A percentile compares a stretch with the other conserved stretches of the same genome.
These are phyloP conservation scores for Phytophthora kernoviae DNA, from an alignment of 352 stramenopile genomes.

Conservation along the genomic window DNA sequence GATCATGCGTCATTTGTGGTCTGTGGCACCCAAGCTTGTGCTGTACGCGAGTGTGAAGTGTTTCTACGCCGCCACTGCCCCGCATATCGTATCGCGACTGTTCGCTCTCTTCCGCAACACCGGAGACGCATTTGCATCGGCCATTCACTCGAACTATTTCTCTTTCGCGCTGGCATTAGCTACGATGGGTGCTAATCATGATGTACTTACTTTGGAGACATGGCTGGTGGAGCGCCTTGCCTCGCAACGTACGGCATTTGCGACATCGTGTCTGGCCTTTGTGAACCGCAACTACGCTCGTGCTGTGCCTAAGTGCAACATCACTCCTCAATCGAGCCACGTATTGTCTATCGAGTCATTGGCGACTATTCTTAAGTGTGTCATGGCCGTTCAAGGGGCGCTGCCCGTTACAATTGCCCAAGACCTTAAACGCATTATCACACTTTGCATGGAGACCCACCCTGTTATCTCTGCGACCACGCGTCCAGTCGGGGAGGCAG, in stretches of 20 bases:
- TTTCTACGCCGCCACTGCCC: slow-evolving; percentile 80
- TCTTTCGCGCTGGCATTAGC: slow-evolving; percentile 84
- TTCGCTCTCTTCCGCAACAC: slow-evolving; percentile 89
- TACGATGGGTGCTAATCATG: slow-evolving; percentile 87
- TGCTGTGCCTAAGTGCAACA: slow-evolving; percentile 79
- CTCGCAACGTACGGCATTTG: slow-evolving; percentile 82
- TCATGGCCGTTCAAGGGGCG: slow-evolving; percentile 71
- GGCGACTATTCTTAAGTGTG: slow-evolving; percentile 83
- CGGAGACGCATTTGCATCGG: slow-evolving; percentile 76
- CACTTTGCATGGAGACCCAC: slow-evolving; percentile 83
- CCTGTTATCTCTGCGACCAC: slow-evolving; percentile 80
- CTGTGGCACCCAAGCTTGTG: slow-evolving; percentile 84
- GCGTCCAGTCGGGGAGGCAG: slow-evolving; percentile 44
- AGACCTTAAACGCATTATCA: slow-evolving; percentile 85
- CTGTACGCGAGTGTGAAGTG: slow-evolving; percentile 88
- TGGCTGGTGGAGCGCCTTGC: slow-evolving; percentile 84
- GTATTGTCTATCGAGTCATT: slow-evolving; percentile 86
- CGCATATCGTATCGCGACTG: slow-evolving; percentile 80
- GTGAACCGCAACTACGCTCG: slow-evolving; percentile 86
- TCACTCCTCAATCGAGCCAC: slow-evolving; percentile 82
- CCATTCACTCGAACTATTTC: slow-evolving; percentile 90
- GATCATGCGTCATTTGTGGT: slow-evolving; percentile 90
- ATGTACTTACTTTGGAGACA: slow-evolving; percentile 83
- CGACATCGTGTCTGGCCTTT: slow-evolving; percentile 83
- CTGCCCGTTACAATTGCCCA: slow-evolving; percentile 72